Percentiles rank a stretch among this genome's conserved stretches.
Evolutionary conservation across 192 early-diverging fungal species (phyloP).

Genomic region (Coemansia sp.): DNA sequence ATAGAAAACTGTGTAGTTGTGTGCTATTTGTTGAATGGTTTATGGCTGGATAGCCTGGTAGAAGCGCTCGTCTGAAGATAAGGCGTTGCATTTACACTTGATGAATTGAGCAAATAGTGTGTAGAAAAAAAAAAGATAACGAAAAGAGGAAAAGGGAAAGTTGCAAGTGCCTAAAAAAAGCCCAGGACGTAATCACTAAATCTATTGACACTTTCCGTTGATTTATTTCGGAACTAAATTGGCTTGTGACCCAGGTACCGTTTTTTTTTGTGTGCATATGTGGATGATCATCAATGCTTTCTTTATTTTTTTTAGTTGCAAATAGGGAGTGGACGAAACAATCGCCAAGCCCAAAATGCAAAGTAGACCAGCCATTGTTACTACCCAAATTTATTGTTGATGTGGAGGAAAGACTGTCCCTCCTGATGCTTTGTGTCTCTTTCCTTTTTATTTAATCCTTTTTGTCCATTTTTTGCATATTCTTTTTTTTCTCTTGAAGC

Average conservation of each 20-base stretch:
- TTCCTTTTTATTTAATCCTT: neutral
- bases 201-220: neutral
- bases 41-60: neutral
- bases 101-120: neutral
- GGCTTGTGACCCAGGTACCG: neutral
- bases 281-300: neutral
- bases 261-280: neutral
- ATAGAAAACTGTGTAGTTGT: neutral
- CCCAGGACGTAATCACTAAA: neutral
- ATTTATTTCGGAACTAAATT: neutral
- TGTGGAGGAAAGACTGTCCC: conserved; percentile 7
- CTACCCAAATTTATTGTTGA: neutral
- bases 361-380: neutral
- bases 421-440: neutral
- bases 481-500: neutral
- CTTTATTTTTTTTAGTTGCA: neutral
- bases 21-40: neutral
- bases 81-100: neutral
- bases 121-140: neutral
- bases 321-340: neutral
- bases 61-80: neutral
- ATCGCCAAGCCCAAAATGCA: neutral
- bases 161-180: neutral
- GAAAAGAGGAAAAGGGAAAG: neutral
- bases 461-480: neutral